Percentiles rank a stretch among this genome's conserved stretches.
Evolutionary conservation across 371 early-diverging fungal genomes (phyloP).

Genomic region (Mucor velutinosus): DNA sequence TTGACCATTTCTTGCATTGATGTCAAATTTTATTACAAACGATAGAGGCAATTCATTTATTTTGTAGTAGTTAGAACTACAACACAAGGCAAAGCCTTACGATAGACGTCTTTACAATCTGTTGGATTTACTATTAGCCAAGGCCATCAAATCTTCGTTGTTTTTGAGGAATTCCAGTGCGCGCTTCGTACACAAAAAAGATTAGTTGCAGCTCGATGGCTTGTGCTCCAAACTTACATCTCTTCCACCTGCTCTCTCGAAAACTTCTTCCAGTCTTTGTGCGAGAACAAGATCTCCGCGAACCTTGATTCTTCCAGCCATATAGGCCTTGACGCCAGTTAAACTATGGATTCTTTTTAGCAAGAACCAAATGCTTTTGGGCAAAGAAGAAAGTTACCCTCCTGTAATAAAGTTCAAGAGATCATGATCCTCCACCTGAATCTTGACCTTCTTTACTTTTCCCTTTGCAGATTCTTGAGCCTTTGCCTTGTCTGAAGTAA

Average conservation of each 20-base stretch:
- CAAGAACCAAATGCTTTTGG: not conserved
- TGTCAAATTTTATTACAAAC: not conserved
- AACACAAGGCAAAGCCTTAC: too few species aligned
- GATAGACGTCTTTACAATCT: not conserved
- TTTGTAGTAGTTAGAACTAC: not conserved
- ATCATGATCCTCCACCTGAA: slow-evolving; percentile 47
- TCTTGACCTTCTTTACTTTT: slow-evolving; percentile 38
- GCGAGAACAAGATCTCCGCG: slow-evolving; percentile 50
- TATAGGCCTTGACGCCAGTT: slow-evolving; percentile 52
- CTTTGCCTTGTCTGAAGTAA: slow-evolving; percentile 32
- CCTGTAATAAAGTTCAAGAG: slow-evolving; percentile 47
- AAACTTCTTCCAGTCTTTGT: slow-evolving; percentile 47
- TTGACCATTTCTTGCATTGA: too few species aligned
- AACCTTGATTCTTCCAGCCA: slow-evolving; percentile 47
- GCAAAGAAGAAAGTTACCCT: slow-evolving; percentile 7
- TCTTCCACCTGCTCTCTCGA: slow-evolving; percentile 45
- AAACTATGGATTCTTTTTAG: slow-evolving; percentile 22
- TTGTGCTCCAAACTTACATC: slow-evolving; percentile 29
- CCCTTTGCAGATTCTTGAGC: slow-evolving; percentile 17
- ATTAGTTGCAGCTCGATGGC: not conserved
- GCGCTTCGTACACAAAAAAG: slow-evolving; percentile 10
- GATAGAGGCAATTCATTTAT: not conserved
- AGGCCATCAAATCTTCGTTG: slow-evolving; percentile 28
- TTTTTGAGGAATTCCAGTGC: slow-evolving; percentile 43
- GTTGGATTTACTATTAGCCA: slow-evolving; percentile 3